These are phyloP conservation scores for Saitozyma podzolica DNA, from an alignment of 768 basidiomycete species.

Conservation along the genomic window DNA sequence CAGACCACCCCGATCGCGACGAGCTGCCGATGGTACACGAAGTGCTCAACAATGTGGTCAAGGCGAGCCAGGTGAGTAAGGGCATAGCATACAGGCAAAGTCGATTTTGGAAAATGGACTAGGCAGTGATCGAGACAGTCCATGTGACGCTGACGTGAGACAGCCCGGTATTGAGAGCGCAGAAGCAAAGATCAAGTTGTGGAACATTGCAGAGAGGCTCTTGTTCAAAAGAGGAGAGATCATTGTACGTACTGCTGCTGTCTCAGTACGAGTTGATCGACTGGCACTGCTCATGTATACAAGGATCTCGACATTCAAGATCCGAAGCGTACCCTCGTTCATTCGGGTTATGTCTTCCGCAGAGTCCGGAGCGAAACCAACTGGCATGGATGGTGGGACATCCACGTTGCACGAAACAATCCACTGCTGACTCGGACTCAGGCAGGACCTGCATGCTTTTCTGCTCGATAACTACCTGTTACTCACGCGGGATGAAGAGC, in stretches of 20 bases:
- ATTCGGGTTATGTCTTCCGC: slow-evolving; percentile 66
- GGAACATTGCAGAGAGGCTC: slow-evolving; percentile 74
- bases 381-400: slow-evolving; percentile 64
- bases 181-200: slow-evolving; percentile 84
- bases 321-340: slow-evolving; percentile 69
- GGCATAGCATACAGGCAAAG: no score
- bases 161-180: slow-evolving; percentile 90
- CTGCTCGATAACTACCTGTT: slow-evolving; percentile 47
- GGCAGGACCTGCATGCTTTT: slow-evolving; percentile 47
- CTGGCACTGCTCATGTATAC: slow-evolving; percentile 8
- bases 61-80: slow-evolving; percentile 61
- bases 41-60: slow-evolving; percentile 70
- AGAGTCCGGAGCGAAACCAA: slow-evolving; percentile 65
- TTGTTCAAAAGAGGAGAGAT: slow-evolving; percentile 76
- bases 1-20: slow-evolving; percentile 76
- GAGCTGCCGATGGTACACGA: slow-evolving; percentile 70
- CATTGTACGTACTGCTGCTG: slow-evolving; percentile 60
- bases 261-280: background rate
- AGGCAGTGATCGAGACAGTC: background rate
- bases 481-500: slow-evolving; percentile 42
- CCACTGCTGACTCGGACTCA: slow-evolving; percentile 1
- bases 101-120: background rate
- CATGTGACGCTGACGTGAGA: background rate
- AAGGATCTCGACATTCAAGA: slow-evolving; percentile 81
- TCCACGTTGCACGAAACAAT: background rate